Conservation (phyloP, 441 rosid species). For the Gossypium gossypioides region DNA sequence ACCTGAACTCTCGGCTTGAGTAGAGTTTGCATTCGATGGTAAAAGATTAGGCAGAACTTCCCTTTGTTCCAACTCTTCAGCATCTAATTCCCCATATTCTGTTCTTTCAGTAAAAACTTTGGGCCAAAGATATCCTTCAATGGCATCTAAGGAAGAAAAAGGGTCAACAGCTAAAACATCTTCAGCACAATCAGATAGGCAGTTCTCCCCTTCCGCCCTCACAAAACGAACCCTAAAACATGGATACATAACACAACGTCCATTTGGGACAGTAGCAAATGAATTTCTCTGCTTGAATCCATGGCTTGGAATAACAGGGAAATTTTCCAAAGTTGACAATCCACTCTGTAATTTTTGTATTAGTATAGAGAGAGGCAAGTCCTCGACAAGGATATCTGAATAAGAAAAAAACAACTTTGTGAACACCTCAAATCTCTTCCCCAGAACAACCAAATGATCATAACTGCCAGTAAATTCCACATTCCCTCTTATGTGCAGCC, state of each 20-base stretch:
- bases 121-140: slow-evolving; percentile 60
- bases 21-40: background rate
- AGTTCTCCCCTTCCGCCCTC: slow-evolving; percentile 60
- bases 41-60: slow-evolving; percentile 13
- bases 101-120: slow-evolving; percentile 39
- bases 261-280: slow-evolving; percentile 61
- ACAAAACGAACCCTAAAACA: slow-evolving; percentile 68
- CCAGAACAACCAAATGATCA: slow-evolving; percentile 29
- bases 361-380: slow-evolving; percentile 47
- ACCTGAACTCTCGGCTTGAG: slow-evolving; percentile 23
- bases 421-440: slow-evolving; percentile 63
- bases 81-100: slow-evolving; percentile 27
- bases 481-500: slow-evolving; percentile 37
- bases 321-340: slow-evolving; percentile 73
- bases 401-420: slow-evolving; percentile 50
- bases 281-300: slow-evolving; percentile 49
- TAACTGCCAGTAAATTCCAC: slow-evolving; percentile 24
- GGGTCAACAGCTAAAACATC: slow-evolving; percentile 73
- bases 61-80: slow-evolving; percentile 27
- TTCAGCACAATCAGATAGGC: slow-evolving; percentile 48
- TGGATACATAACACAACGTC: slow-evolving; percentile 45
- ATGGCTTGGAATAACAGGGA: slow-evolving; percentile 59
- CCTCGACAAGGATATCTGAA: slow-evolving; percentile 32
- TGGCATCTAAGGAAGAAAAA: slow-evolving; percentile 54
- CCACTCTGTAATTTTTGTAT: slow-evolving; percentile 72